phyloP scores from a whole-genome alignment of 106 monocot genomes.

The Xerophyta viscosa region DNA sequence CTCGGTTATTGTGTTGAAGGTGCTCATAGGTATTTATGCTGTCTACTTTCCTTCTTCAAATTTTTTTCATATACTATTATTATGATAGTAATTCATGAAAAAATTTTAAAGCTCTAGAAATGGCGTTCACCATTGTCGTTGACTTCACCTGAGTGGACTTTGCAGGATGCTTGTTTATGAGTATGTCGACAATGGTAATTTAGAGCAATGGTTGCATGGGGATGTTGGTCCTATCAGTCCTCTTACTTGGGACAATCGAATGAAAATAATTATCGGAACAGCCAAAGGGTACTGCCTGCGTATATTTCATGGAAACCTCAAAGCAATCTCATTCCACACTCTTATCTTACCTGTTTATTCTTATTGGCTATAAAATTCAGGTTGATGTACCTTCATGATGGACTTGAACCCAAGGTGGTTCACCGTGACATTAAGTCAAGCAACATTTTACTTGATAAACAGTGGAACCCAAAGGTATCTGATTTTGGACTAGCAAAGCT shows the following conservation, averaged over 20 bases:
- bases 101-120: no score
- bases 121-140: no score
- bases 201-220: constrained; percentile 94
- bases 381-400: constrained; percentile 17
- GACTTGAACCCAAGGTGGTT: constrained; percentile 14
- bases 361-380: no score
- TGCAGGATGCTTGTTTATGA: constrained; percentile 89
- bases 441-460: constrained; percentile 13
- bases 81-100: background rate
- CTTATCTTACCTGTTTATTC: background rate
- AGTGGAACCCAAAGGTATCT: constrained; percentile 12
- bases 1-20: constrained; percentile 56
- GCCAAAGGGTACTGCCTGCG: constrained; percentile 70
- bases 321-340: no score
- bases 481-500: constrained; percentile 19
- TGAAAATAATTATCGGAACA: constrained; percentile 75
- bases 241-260: constrained; percentile 77
- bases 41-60: constrained; percentile 1
- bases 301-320: no score
- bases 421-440: constrained; percentile 18
- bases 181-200: constrained; percentile 87
- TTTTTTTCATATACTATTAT: no score
- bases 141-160: no score
- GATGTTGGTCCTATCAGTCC: constrained; percentile 62
- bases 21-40: constrained; percentile 32